Conservation (phyloP, 805 yeast species). For the Saccharomyces mikatae region DNA sequence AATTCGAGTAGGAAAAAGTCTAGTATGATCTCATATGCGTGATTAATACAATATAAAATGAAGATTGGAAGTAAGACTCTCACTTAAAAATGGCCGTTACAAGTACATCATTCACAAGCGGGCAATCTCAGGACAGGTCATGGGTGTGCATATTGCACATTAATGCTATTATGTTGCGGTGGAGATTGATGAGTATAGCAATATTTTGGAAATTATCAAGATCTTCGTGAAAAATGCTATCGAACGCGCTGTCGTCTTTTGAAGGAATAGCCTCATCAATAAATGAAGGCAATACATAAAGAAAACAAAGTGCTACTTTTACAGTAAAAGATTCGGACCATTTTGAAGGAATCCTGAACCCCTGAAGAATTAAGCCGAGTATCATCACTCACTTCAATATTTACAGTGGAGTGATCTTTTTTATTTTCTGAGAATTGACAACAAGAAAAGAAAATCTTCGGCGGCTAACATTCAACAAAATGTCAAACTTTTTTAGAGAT, state of each 20-base stretch:
- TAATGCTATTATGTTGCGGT: neutral
- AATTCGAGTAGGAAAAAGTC: neutral
- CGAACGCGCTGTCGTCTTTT: neutral
- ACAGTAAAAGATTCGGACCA: neutral
- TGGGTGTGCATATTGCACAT: neutral
- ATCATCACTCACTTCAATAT: neutral
- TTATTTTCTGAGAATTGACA: neutral
- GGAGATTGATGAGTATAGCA: too few species aligned
- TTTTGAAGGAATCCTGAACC: neutral
- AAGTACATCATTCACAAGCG: too few species aligned
- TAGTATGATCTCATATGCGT: too few species aligned
- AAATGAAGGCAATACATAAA: neutral
- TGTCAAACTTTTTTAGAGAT: slow-evolving; percentile 31
- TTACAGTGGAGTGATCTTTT: neutral
- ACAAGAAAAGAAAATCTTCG: slow-evolving; percentile 2
- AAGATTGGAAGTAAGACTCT: neutral
- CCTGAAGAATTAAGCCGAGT: neutral
- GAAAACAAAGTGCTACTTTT: neutral
- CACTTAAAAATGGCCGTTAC: too few species aligned
- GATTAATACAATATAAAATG: too few species aligned
- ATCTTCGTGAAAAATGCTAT: neutral
- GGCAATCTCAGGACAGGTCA: neutral
- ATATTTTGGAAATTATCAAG: neutral
- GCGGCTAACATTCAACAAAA: slow-evolving; percentile 18
- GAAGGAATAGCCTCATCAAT: neutral